phyloP scores from a whole-genome alignment of 2,329 filamentous ascomycete genomes.

The Didymosphaeria variabile region DNA sequence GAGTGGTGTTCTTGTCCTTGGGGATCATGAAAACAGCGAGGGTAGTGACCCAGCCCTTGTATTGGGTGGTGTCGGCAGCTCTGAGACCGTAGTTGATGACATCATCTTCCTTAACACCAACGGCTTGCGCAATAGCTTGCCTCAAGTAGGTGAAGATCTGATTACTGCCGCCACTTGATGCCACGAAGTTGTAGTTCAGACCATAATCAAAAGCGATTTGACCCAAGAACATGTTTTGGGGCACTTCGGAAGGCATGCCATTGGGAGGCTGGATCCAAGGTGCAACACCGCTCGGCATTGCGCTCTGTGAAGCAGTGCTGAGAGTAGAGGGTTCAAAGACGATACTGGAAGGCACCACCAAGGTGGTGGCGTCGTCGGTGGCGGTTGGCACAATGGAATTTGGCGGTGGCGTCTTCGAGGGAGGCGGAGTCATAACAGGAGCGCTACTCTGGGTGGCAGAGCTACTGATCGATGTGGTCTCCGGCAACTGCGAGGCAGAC shows the following conservation, averaged over 20 bases:
- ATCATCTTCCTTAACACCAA: constrained; percentile 60
- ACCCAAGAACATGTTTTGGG: constrained; percentile 74
- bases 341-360: constrained; percentile 69
- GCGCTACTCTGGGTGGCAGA: constrained; percentile 22
- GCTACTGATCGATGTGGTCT: constrained; percentile 18
- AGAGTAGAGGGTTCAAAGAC: constrained; percentile 63
- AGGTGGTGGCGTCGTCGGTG: constrained; percentile 55
- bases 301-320: constrained; percentile 55
- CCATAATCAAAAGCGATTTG: constrained; percentile 85
- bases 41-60: constrained; percentile 82
- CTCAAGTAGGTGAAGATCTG: constrained; percentile 88
- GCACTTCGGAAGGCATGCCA: constrained; percentile 61
- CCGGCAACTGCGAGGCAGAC: neutral
- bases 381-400: constrained; percentile 58
- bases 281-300: constrained; percentile 73
- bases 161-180: constrained; percentile 73
- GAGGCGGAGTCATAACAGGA: constrained; percentile 28
- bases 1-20: constrained; percentile 58
- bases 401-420: constrained; percentile 38
- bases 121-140: constrained; percentile 71
- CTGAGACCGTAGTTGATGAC: constrained; percentile 75
- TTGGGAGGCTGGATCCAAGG: constrained; percentile 77
- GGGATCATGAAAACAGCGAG: constrained; percentile 66
- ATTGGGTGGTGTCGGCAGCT: constrained; percentile 75
- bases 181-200: constrained; percentile 85